Percentiles rank a stretch among this genome's conserved stretches.
phyloP scores from a whole-genome alignment of 306 rosid species.

The Sindora glabra region DNA sequence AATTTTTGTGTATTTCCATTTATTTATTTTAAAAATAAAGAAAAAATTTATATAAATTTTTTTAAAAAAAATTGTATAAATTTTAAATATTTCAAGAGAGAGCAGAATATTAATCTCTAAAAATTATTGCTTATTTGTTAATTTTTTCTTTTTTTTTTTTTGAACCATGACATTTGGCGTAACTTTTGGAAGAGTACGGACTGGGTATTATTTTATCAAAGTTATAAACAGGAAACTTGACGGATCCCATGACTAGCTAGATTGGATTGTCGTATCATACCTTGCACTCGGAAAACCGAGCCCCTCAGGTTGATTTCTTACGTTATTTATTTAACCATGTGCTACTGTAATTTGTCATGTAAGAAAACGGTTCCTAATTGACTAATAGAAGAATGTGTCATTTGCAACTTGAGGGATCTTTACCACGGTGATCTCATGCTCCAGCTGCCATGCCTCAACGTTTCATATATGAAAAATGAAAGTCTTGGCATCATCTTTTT shows the following conservation, averaged over 20 bases:
- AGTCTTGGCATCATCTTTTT: too few species aligned
- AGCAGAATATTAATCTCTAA: too few species aligned
- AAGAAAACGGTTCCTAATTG: constrained; percentile 3
- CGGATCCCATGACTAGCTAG: too few species aligned
- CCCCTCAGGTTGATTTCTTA: neutral
- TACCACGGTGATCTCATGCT: neutral
- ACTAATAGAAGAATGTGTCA: neutral
- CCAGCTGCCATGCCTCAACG: constrained; percentile 10
- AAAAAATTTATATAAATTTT: too few species aligned
- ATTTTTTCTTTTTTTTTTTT: neutral
- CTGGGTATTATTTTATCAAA: too few species aligned
- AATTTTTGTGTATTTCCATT: too few species aligned
- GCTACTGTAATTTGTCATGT: constrained; percentile 12
- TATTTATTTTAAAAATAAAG: too few species aligned
- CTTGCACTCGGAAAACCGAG: constrained; percentile 2
- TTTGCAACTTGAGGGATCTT: neutral
- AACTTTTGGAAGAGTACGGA: neutral
- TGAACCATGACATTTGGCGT: neutral
- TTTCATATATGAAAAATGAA: neutral
- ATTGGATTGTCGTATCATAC: too few species aligned
- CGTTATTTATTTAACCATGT: neutral
- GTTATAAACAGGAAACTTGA: too few species aligned
- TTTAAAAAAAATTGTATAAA: too few species aligned
- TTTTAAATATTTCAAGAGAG: too few species aligned
- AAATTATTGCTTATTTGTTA: too few species aligned